Evolutionary conservation across 177 flowering plant genomes (phyloP).

Genomic region (Telopea speciosissima): DNA sequence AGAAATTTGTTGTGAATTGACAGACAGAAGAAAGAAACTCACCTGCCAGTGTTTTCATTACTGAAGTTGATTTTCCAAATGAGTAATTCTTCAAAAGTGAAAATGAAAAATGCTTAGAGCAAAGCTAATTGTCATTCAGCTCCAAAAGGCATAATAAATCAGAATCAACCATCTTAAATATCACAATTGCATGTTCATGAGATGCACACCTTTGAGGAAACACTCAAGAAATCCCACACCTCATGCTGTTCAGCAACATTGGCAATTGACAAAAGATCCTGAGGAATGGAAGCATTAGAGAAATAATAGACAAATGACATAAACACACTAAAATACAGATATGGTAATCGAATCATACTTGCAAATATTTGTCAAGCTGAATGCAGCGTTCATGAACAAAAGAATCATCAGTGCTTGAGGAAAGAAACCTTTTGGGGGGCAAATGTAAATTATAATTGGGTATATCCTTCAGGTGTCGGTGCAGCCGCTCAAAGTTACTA

Average conservation of each 20-base stretch:
- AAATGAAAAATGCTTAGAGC: slow-evolving; percentile 11
- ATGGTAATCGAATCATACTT: slow-evolving; percentile 36
- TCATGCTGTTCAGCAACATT: slow-evolving; percentile 99
- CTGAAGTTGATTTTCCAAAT: slow-evolving; percentile 91
- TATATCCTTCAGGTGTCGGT: slow-evolving; percentile 89
- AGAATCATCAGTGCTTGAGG: slow-evolving; percentile 96
- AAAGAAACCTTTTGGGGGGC: slow-evolving; percentile 97
- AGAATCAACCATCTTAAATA: slow-evolving; percentile 3
- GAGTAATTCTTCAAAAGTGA: slow-evolving; percentile 71
- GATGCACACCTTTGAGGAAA: slow-evolving; percentile 71
- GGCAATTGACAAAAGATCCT: slow-evolving; percentile 95
- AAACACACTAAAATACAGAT: background rate
- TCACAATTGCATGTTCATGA: slow-evolving; percentile 4
- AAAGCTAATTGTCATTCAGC: slow-evolving; percentile 3
- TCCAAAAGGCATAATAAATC: slow-evolving; percentile 7
- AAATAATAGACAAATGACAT: slow-evolving; percentile 11
- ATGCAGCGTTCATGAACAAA: slow-evolving; percentile 98
- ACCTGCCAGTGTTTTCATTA: slow-evolving; percentile 94
- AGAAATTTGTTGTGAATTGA: background rate
- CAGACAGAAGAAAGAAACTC: slow-evolving; percentile 11
- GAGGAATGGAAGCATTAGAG: slow-evolving; percentile 15
- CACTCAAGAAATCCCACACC: slow-evolving; percentile 96
- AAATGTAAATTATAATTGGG: slow-evolving; percentile 89
- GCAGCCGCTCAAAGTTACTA: slow-evolving; percentile 93
- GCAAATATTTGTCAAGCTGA: slow-evolving; percentile 94